Base-by-base conservation (phyloP, 2,329 filamentous ascomycete genomes). In the Lizonia empirigonia region DNA sequence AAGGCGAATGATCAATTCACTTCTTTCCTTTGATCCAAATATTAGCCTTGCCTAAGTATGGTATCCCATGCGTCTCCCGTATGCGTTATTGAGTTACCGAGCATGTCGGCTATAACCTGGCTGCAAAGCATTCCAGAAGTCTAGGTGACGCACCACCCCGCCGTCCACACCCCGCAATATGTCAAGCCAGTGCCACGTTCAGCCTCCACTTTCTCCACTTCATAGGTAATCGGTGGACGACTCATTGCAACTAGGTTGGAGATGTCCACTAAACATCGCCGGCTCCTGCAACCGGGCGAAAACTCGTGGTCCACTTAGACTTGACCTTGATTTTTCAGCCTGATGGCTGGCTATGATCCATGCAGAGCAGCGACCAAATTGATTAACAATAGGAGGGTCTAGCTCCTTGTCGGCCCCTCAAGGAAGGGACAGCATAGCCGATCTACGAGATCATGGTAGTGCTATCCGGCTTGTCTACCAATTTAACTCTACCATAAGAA, bases 91-190 rank as follows among this genome's bases (percentile, higher is more conserved):
- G 38, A 38, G 37, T 52, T 34, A 27, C 49, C 42, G 37, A 29
- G 36, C n/a, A 39, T 51, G 9, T 44, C 42, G 49, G 49, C 49
- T 47, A 52, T 22, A 13, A 18, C n/a, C 38, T 7, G 16, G 16
- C 26, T 33, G 26, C n/a, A 9, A n/a, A 13, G 22, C n/a, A 33
- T 33, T 37, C 38, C 38, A 35, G 41, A 46, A 47, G 36, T 44
- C 40, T 8, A 34, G 12, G 19, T 22, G 29, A 10, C 16, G 4
- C 6, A 35, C 19, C 49, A 38, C 44, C 22, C 33, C 35, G 26
- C 37, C 15, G n/a, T 33, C 27, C 18, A 26, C 15, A 36, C 20
- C 42, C 49, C 49, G 35, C 42, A 52, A 34, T 35, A 38, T 32
- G 38, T 44, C 49, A 47, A 16, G 27, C 5, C 5, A 42, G 35